Base-by-base conservation (phyloP, 2,329 filamentous ascomycete genomes). In the Beauveria sp. region DNA sequence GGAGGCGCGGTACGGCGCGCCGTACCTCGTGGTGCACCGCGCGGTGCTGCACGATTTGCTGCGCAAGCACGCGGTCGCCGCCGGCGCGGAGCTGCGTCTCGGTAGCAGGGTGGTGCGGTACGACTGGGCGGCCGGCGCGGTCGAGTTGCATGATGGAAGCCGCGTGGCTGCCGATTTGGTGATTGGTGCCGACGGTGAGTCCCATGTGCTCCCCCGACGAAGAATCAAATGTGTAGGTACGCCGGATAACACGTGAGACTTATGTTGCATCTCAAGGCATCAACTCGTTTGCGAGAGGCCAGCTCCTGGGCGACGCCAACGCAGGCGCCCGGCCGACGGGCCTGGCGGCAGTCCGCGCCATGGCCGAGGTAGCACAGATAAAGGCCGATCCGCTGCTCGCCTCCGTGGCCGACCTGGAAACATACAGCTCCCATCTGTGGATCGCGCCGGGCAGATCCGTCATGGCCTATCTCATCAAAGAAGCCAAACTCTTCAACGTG, bases 381-480 rank as follows among this genome's bases (percentile, higher is more conserved):
- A 68, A 67, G 26, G 62, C 63, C 5, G 70, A 75, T 42, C 70
- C 73, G 0, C 71, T 74, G 3, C 63, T 72, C 3, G 66, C 72
- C 0, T 75, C 71, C 71, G 50, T 79, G 0, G 63, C 77, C 5
- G 70, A 76, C 53, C 31, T 64, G 22, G 51, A 64, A 5, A 63
- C 64, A 31, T n/a, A 50, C 20, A 62, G 59, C 46, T 66, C 28
- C 10, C 58, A 52, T 26, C n/a, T 59, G 72, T 66, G 74, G 76
- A 72, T 78, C 43, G 76, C 76, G 10, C 69, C 76, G 20, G 66
- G 72, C 18, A 64, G 72, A 4, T 77, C 79, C 52, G 74, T 76
- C 26, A 79, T 80, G 76, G 73, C 75, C 1, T 78, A 77, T 63
- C 70, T 70, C 7, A 79, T 80, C 5, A 70, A 74, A 1, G 69